Evolutionary conservation across 345 rosid species (phyloP), one percentile per base, ranked within the genome.

Genomic region (Rhodamnia rubescens): DNA sequence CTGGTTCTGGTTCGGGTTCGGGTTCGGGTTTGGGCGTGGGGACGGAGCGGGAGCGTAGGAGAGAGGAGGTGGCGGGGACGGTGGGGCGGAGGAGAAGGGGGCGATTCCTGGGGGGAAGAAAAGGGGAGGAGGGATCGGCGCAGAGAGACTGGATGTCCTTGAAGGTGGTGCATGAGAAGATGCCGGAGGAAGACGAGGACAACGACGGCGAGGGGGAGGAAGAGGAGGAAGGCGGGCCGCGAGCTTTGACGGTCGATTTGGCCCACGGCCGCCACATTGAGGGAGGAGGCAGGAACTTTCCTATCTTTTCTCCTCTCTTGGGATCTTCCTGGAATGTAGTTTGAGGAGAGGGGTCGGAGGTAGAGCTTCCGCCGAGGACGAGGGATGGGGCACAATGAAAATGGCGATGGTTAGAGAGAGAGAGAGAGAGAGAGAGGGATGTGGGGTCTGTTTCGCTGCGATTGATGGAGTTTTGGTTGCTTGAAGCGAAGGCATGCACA

Each of bases 251-350:
- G 82, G 93, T 85, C 81, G 99, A 88, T 92, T 93, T 93, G 32
- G 89, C 89, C 95, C 96, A 90, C 93, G 92, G 93, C 91, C 94
- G 94, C 99, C 99, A 96, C 99, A 96, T 96, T 90, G 94, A 90
- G 86, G 92, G 91, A 88, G 86, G 84, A 81, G 82, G 57, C 82
- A 56, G 84, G 83, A 85, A 50, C 44, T 51, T 42, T 32, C 51
- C 36, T 85, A 64, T 53, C 14, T 74, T 74, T 64, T 82, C 53
- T 42, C 18, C 7, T 14, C 15, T 82, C 20, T 24, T 2, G 6
- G 36, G 22, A 22, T 21, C 53, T 80, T n/a, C 42, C 74, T 20
- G 36, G 29, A 81, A 12, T 20, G 36, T 2, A 81, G 32, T 6
- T 32, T 16, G 69, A 47, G 83, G 83, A 55, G 83, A 55, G 15